phyloP scores from a whole-genome alignment of 805 yeast genomes.

The Yarrowia sp. region DNA sequence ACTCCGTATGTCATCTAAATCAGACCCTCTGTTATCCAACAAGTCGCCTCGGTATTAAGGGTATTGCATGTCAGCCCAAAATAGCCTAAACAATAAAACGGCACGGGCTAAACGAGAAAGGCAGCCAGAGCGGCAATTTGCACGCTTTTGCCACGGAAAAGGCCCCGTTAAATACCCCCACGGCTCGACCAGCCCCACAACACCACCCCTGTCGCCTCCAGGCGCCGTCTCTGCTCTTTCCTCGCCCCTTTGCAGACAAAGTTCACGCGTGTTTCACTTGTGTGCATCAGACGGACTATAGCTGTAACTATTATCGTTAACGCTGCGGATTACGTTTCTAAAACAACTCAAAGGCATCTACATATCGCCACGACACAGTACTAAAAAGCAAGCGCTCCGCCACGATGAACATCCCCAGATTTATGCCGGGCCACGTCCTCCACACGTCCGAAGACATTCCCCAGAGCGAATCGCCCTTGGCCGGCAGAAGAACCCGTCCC shows the following conservation, averaged over 20 bases:
- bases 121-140: too few relatives aligned
- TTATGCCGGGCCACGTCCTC: slow-evolving; percentile 23
- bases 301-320: background rate
- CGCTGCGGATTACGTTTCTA: background rate
- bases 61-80: too few relatives aligned
- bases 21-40: too few relatives aligned
- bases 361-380: background rate
- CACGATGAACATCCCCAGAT: slow-evolving; percentile 22
- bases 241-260: background rate
- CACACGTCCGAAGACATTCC: slow-evolving; percentile 23
- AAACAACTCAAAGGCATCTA: background rate
- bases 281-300: background rate
- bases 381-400: too few relatives aligned
- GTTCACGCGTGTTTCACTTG: slow-evolving; percentile 13
- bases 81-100: background rate
- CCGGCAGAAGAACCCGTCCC: slow-evolving; percentile 16
- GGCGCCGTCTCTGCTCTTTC: background rate
- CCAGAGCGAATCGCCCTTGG: slow-evolving; percentile 17
- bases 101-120: background rate
- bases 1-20: too few relatives aligned
- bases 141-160: too few relatives aligned
- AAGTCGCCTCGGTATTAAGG: too few relatives aligned
- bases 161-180: too few relatives aligned
- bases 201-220: too few relatives aligned
- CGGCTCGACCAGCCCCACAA: too few relatives aligned